phyloP scores from a whole-genome alignment of 179 eudicot genomes.

The Beta lomatogona region DNA sequence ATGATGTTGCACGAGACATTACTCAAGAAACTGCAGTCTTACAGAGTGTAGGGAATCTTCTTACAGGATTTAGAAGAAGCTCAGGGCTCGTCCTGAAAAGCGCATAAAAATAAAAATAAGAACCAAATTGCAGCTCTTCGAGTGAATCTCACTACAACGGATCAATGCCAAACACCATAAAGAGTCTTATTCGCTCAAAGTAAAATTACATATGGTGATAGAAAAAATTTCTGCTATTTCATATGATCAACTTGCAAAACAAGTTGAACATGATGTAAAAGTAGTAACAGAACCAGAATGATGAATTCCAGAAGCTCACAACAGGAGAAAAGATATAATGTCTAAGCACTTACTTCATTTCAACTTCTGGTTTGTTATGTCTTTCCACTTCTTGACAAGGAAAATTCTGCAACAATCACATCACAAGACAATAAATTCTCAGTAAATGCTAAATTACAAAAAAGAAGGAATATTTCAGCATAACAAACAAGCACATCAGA shows the following conservation, averaged over 20 bases:
- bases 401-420: constrained; percentile 68
- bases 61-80: constrained; percentile 96
- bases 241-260: constrained; percentile 7
- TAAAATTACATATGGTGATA: neutral
- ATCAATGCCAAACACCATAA: neutral
- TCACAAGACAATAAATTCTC: neutral
- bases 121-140: neutral
- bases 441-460: neutral
- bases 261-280: neutral
- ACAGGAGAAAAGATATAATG: neutral
- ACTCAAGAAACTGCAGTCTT: constrained; percentile 25
- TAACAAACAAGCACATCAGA: neutral
- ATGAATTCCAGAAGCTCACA: neutral
- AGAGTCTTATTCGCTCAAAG: neutral
- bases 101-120: constrained; percentile 24
- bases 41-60: constrained; percentile 34
- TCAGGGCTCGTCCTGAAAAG: constrained; percentile 96
- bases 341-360: constrained; percentile 66
- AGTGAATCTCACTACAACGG: neutral
- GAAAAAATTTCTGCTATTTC: neutral
- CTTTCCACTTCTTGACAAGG: constrained; percentile 99
- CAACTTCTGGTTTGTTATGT: constrained; percentile 98
- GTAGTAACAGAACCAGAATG: neutral
- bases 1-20: neutral
- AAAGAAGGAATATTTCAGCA: neutral